These are phyloP conservation scores for Colletotrichum noveboracense DNA, from an alignment of 2,329 filamentous ascomycete genomes.

Conservation along the genomic window DNA sequence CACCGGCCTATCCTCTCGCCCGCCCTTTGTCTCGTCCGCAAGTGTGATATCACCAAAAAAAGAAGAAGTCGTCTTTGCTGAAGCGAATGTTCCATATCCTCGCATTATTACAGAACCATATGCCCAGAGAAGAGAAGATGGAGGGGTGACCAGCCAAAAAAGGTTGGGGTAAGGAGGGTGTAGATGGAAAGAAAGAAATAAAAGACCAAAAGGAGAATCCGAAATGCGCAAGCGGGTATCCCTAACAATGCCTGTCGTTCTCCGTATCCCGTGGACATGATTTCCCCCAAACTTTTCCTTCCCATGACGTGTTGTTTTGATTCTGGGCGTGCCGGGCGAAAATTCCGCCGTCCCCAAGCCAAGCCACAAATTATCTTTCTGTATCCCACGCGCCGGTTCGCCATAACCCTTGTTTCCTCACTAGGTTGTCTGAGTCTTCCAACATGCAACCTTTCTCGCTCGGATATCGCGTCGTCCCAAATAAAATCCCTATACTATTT, in stretches of 20 bases:
- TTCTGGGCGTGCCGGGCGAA: neutral
- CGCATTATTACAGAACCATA: slow-evolving; percentile 11
- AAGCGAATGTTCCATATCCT: slow-evolving; percentile 19
- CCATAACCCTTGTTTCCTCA: neutral
- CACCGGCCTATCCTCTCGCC: neutral
- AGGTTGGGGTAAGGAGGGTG: neutral
- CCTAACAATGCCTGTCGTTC: slow-evolving; percentile 17
- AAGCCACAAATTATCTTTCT: slow-evolving; percentile 2
- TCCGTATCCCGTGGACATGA: neutral
- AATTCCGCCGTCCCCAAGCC: neutral
- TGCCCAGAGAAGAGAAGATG: slow-evolving; percentile 13
- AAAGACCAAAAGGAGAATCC: slow-evolving; percentile 8
- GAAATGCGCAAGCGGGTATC: slow-evolving; percentile 19
- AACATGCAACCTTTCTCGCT: neutral
- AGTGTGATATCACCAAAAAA: neutral
- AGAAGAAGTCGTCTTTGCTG: slow-evolving; percentile 8
- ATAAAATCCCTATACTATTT: neutral
- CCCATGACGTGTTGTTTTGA: neutral
- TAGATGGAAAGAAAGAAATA: slow-evolving; percentile 17
- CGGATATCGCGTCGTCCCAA: neutral
- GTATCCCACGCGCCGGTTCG: slow-evolving; percentile 10
- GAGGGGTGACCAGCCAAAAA: neutral
- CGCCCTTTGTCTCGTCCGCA: neutral
- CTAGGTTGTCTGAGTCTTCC: neutral
- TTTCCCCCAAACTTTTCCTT: slow-evolving; percentile 14